phyloP scores from a whole-genome alignment of 108 stramenopile species.

The Phaeodactylum tricornutum region DNA sequence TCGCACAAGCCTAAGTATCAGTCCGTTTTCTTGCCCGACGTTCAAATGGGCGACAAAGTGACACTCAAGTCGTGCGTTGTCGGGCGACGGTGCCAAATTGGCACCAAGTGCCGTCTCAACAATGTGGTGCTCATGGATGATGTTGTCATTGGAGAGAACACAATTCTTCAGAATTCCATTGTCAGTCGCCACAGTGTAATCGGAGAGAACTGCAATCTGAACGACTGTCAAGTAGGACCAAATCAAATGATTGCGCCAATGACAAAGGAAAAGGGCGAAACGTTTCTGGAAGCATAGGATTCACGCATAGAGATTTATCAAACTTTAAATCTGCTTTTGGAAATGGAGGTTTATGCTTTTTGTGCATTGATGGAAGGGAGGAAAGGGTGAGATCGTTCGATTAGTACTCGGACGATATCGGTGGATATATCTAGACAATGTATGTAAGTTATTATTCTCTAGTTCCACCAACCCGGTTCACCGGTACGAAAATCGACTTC shows the following conservation, averaged over 20 bases:
- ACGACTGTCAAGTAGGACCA: conserved; percentile 76
- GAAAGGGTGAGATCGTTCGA: too few species aligned
- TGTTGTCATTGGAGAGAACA: conserved; percentile 57
- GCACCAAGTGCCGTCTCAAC: conserved; percentile 62
- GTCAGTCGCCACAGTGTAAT: conserved; percentile 45
- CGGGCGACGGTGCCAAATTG: conserved; percentile 41
- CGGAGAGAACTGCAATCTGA: conserved; percentile 76
- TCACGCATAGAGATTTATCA: not conserved
- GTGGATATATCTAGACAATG: too few species aligned
- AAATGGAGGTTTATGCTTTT: too few species aligned
- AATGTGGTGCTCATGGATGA: conserved; percentile 77
- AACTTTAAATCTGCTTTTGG: too few species aligned
- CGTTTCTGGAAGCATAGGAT: conserved; percentile 16
- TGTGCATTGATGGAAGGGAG: too few species aligned
- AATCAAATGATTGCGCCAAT: conserved; percentile 34
- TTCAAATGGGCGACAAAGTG: conserved; percentile 55
- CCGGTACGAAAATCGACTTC: conserved; percentile 96
- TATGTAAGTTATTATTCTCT: too few species aligned
- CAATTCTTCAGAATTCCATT: conserved; percentile 69
- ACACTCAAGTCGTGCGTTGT: conserved; percentile 61
- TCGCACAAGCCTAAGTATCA: conserved; percentile 50
- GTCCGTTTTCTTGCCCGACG: conserved; percentile 40
- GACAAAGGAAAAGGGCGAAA: conserved; percentile 67
- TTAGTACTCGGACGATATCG: too few species aligned
- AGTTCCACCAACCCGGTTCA: conserved; percentile 94